These are phyloP conservation scores for peach (Prunus persica) DNA, from an alignment of 306 rosid species.

Conservation along the genomic window Prunus_persica_NCBIv2 NC_034011.1:21684501-21685000, in stretches of 20 bases:
- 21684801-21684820: conserved; percentile 51
- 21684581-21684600: background rate
- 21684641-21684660: background rate
- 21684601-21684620: background rate
- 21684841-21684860: conserved; percentile 66
- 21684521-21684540: background rate
- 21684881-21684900: conserved; percentile 67
- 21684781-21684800: background rate
- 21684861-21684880: conserved; percentile 48
- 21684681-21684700: background rate
- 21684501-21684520: background rate
- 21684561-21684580: background rate
- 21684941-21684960: conserved; percentile 11
- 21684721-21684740: background rate
- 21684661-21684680: background rate
- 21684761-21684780: background rate
- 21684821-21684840: conserved; percentile 56
- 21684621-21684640: conserved; percentile 3
- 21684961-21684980: background rate
- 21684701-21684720: background rate
- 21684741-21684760: background rate
- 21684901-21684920: conserved; percentile 58
- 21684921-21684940: conserved; percentile 20
- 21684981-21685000: conserved; percentile 44
- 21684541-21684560: background rate